These are phyloP conservation scores for Malassezia pachydermatis DNA, from an alignment of 1,284 basidiomycete species.

Conservation along the genomic window DNA sequence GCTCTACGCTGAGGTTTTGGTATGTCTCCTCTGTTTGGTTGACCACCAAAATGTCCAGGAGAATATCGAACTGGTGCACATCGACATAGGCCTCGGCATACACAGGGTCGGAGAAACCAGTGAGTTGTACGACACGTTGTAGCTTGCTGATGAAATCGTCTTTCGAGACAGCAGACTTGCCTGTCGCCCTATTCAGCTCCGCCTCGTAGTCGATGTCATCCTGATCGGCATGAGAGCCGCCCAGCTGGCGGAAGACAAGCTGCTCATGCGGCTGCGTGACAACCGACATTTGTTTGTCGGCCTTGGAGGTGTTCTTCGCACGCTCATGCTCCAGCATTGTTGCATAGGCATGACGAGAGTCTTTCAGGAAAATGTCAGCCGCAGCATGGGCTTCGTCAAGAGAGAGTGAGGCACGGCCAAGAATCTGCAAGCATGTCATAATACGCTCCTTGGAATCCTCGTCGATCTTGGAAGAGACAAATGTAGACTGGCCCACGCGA, in stretches of 20 bases:
- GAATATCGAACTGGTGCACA: slow-evolving; percentile 94
- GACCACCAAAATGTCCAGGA: slow-evolving; percentile 83
- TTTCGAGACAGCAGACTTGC: slow-evolving; percentile 61
- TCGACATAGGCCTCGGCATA: slow-evolving; percentile 98
- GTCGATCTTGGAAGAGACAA: slow-evolving; percentile 83
- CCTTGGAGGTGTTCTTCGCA: slow-evolving; percentile 64
- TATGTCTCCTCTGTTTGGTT: slow-evolving; percentile 91
- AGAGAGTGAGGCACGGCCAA: slow-evolving; percentile 52
- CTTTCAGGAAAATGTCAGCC: slow-evolving; percentile 75
- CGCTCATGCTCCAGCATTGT: slow-evolving; percentile 80
- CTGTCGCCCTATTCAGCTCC: slow-evolving; percentile 83
- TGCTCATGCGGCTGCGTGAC: slow-evolving; percentile 86
- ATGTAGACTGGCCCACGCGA: slow-evolving; percentile 92
- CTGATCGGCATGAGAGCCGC: slow-evolving; percentile 65
- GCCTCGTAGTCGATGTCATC: slow-evolving; percentile 61
- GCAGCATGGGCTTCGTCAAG: slow-evolving; percentile 55
- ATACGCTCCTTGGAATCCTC: slow-evolving; percentile 96
- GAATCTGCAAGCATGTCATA: slow-evolving; percentile 87
- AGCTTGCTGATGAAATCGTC: slow-evolving; percentile 97
- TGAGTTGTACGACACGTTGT: slow-evolving; percentile 86
- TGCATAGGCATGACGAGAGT: slow-evolving; percentile 83
- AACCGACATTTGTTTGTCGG: slow-evolving; percentile 60
- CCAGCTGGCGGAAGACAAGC: slow-evolving; percentile 83
- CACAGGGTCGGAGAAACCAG: slow-evolving; percentile 95
- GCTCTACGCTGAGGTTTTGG: slow-evolving; percentile 93